Evolutionary conservation across 106 monocot genomes (phyloP).

Genomic region (Dendrobium officinale): DNA sequence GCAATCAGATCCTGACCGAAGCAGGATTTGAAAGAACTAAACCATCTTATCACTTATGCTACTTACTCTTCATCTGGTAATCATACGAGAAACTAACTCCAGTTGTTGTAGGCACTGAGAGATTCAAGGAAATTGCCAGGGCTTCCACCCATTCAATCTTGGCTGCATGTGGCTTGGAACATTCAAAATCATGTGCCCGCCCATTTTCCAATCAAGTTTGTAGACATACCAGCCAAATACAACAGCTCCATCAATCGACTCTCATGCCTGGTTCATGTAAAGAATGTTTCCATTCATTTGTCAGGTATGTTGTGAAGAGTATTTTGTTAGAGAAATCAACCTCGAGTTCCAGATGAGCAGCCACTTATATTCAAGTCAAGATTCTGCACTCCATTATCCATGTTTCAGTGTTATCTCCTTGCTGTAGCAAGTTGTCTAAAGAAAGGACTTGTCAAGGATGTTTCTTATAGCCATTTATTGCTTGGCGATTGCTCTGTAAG

Average conservation of each 20-base stretch:
- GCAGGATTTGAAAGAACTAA: too few relatives aligned
- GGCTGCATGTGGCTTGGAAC: conserved; percentile 67
- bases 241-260: conserved; percentile 13
- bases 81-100: not conserved
- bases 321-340: conserved; percentile 19
- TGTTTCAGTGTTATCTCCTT: not conserved
- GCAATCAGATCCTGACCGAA: too few relatives aligned
- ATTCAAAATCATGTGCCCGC: conserved; percentile 35
- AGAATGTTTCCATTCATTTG: conserved; percentile 51
- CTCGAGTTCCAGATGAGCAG: not conserved
- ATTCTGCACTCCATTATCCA: not conserved
- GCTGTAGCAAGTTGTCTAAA: too few relatives aligned
- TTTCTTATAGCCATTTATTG: too few relatives aligned
- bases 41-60: too few relatives aligned
- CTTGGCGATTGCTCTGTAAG: too few relatives aligned
- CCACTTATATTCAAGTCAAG: not conserved
- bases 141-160: conserved; percentile 65
- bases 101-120: conserved; percentile 31
- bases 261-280: conserved; percentile 41
- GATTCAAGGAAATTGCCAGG: conserved; percentile 67
- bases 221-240: conserved; percentile 18
- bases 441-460: too few relatives aligned
- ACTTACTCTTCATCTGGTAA: too few relatives aligned
- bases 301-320: conserved; percentile 36
- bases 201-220: conserved; percentile 25